Evolutionary conservation across 192 early-diverging fungal species (phyloP).

Genomic region (Oehlia diaphana): DNA sequence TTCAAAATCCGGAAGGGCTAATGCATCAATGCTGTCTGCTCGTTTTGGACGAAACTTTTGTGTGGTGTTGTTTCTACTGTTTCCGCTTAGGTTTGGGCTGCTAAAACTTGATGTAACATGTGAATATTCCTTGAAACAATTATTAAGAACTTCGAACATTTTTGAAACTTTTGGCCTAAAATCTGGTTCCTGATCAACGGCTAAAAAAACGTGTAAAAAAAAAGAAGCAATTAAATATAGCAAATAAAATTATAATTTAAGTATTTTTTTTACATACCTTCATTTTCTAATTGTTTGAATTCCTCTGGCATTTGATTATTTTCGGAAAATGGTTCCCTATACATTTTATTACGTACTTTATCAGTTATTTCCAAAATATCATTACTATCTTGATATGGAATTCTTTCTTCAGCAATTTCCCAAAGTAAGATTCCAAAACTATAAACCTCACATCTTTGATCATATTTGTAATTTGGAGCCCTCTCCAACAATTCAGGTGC

Average conservation of each 20-base stretch:
- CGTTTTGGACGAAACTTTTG: neutral
- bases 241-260: neutral
- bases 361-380: neutral
- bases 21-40: neutral
- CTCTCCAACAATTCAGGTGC: too few relatives aligned
- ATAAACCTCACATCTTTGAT: too few relatives aligned
- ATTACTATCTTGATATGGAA: neutral
- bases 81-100: neutral
- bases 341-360: neutral
- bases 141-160: neutral
- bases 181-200: neutral
- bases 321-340: conserved; percentile 1
- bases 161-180: neutral
- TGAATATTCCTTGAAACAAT: neutral
- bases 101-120: neutral
- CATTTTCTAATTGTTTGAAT: neutral
- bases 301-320: neutral
- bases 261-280: neutral
- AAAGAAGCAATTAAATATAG: too few relatives aligned
- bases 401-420: too few relatives aligned
- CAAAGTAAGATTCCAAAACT: too few relatives aligned
- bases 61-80: too few relatives aligned
- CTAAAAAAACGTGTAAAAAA: neutral
- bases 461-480: too few relatives aligned
- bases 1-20: neutral